Evolutionary conservation across 2,329 filamentous ascomycete species (phyloP), one percentile per base, ranked within the genome.

Genomic region (Xylariaceae sp.): DNA sequence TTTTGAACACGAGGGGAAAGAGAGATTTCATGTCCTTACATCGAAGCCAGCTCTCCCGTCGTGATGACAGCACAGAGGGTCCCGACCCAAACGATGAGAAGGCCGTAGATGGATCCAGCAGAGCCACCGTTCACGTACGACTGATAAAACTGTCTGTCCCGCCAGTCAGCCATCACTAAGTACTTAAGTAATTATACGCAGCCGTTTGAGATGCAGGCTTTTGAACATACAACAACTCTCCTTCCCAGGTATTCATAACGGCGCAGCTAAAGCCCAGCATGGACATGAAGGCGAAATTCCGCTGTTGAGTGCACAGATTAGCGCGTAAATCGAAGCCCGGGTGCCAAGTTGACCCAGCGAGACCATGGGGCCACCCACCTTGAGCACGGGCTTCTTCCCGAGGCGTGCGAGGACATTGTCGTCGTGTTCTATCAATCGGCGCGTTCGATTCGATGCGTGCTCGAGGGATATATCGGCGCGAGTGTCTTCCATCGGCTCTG

Each of bases 281-380:
- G n/a, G 49, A 41, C 43, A 50, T 40, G 11, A 51, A 44, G 11
- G 38, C 47, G 31, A 51, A 51, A 33, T 46, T 51, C 14, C 49
- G 29, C 24, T 33, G 17, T 19, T 12, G 16, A 19, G 13, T 16
- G 11, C 31, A 15, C n/a, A 19, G 16, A 16, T 33, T 17, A 33
- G 14, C 16, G 17, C 31, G 13, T 18, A n/a, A 17, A 12, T 17
- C 31, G 14, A 12, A 16, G 31, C 31, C 21, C 21, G 21, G 21
- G 21, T 24, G 21, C 21, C 21, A 11, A 11, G 7, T 17, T 15
- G 9, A 16, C 14, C n/a, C 9, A 14, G 11, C 19, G 14, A n/a
- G 9, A n/a, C n/a, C n/a, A n/a, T n/a, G n/a, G n/a, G n/a, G n/a
- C n/a, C n/a, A n/a, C n/a, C n/a, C 19, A 33, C 31, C 38, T 48